Base-by-base conservation (phyloP, 495 filamentous ascomycete species). In the Trichoderma virens region DNA sequence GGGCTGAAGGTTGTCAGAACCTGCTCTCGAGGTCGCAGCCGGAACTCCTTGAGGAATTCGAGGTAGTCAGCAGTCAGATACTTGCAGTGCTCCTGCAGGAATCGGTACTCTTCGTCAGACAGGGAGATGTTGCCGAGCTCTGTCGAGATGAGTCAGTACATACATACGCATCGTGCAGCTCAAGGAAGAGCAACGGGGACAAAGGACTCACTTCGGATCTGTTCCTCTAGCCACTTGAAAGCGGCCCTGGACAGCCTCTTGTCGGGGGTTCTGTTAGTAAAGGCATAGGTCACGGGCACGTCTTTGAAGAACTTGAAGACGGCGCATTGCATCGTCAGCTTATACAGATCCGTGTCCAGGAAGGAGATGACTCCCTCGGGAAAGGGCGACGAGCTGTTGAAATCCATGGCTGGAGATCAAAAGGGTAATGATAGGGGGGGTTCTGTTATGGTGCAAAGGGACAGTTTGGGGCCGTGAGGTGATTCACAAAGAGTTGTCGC, bases 241-340 rank as follows among this genome's bases (percentile, higher is more conserved):
- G 91, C 94, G 61, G 79, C 83, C 65, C 91, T 83, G 23, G 83
- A 93, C 63, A 98, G 75, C 73, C 93, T 93, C 86, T 97, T 93
- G 54, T 97, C 83, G 14, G 91, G 90, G 16, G 95, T 98, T 23
- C 94, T 88, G 73, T 98, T 98, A 47, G 91, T 97, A 80, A 96
- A 95, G 62, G 86, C 83, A 74, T 98, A 98, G 7, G 89, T 91
- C 54, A 97, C 93, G 41, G 89, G 77, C 62, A 92, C 86, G 68
- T 93, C 83, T 18, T 88, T 86, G 72, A 95, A 97, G 76, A 90
- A 93, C 71, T 91, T 92, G 61, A 96, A 81, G 67, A 98, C 85
- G 45, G 93, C 94, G 72, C 90, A 96, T 86, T 98, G 94, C 94
- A 98, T 98, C 11, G 94, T 98, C 71, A 98, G 75, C 76, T 98